Evolutionary conservation across 768 basidiomycete genomes (phyloP).

Genomic region (Termitomyces sp.): DNA sequence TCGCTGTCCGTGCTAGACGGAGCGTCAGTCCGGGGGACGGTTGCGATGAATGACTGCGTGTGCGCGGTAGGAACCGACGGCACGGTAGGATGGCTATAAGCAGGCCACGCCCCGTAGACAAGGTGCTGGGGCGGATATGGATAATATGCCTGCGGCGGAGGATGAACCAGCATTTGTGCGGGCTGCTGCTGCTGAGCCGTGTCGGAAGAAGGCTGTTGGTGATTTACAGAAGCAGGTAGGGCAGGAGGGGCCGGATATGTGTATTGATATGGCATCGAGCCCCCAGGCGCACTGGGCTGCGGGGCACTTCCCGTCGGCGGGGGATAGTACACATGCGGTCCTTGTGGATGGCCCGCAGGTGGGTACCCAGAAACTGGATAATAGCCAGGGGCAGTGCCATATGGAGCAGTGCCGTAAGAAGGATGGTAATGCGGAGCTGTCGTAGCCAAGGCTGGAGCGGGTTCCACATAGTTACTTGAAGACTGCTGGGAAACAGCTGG

Average conservation of each 20-base stretch:
- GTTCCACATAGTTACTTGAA: slow-evolving; percentile 1
- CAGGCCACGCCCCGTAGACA: neutral
- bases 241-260: neutral
- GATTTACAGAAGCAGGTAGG: neutral
- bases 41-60: slow-evolving; percentile 19
- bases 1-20: neutral
- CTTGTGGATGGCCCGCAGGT: slow-evolving; percentile 6
- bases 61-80: neutral
- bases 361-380: slow-evolving; percentile 12
- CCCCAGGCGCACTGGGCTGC: neutral
- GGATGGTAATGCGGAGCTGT: neutral
- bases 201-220: slow-evolving; percentile 1
- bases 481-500: neutral
- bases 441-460: neutral
- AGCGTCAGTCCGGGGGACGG: neutral
- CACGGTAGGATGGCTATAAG: slow-evolving; percentile 8
- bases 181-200: slow-evolving; percentile 4
- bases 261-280: slow-evolving; percentile 1
- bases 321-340: slow-evolving; percentile 7
- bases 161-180: neutral
- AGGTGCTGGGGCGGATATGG: slow-evolving; percentile 9
- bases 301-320: neutral
- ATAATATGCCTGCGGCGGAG: slow-evolving; percentile 7
- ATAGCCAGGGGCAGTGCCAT: slow-evolving; percentile 8
- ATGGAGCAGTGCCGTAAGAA: slow-evolving; percentile 1